Percentiles rank a stretch among this genome's conserved stretches.
phyloP scores from a whole-genome alignment of 805 yeast species.

The Kazachstania viticola region DNA sequence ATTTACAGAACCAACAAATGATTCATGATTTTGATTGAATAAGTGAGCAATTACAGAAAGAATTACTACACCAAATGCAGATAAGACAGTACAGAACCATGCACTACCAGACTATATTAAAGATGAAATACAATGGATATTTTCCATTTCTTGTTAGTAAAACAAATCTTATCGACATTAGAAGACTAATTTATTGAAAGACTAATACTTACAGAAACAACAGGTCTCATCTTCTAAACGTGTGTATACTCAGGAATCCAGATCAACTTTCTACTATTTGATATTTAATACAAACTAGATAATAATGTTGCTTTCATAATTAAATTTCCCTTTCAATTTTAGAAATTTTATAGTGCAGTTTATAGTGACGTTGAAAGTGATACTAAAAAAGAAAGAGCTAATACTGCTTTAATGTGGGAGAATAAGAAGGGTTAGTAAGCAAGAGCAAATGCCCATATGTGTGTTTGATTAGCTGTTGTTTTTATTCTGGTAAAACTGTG shows the following conservation, averaged over 20 bases:
- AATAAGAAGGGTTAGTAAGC: too few relatives aligned
- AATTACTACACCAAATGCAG: conserved; percentile 86
- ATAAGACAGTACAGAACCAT: conserved; percentile 87
- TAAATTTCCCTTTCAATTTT: too few relatives aligned
- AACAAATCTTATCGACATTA: not conserved
- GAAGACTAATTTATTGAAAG: not conserved
- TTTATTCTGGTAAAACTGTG: too few relatives aligned
- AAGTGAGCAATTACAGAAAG: conserved; percentile 74
- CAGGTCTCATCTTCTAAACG: conserved; percentile 31
- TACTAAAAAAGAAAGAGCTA: too few relatives aligned
- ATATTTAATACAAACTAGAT: too few relatives aligned
- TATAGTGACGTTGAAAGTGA: too few relatives aligned
- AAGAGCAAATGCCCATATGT: too few relatives aligned
- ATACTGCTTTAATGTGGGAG: too few relatives aligned
- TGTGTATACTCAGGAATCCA: not conserved
- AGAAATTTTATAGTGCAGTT: too few relatives aligned
- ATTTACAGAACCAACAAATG: conserved; percentile 81
- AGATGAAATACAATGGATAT: not conserved
- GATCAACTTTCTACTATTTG: not conserved
- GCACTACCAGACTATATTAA: conserved; percentile 59
- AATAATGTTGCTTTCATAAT: too few relatives aligned
- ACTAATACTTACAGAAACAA: conserved; percentile 34
- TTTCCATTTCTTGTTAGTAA: not conserved
- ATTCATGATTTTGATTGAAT: conserved; percentile 72
- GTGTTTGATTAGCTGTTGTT: too few relatives aligned